A percentile compares a stretch with the other conserved stretches of the same genome.
Evolutionary conservation across 2,329 filamentous ascomycete genomes (phyloP).

Genomic region (Furcasterigmium furcatum): DNA sequence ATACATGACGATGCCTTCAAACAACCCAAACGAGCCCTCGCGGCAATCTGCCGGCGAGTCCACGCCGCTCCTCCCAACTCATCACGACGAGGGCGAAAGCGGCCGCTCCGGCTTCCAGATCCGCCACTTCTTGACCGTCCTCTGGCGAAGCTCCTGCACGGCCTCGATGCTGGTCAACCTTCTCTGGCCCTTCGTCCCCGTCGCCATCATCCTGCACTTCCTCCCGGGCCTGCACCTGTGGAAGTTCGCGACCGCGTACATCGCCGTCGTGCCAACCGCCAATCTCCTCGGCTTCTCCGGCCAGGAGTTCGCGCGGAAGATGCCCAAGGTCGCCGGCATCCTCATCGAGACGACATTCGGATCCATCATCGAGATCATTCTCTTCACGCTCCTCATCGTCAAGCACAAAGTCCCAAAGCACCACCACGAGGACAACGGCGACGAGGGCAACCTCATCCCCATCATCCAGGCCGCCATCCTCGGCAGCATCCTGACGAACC

Average conservation of each 20-base stretch:
- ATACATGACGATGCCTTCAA: neutral
- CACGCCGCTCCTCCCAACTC: constrained; percentile 24
- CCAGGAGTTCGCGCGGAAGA: constrained; percentile 61
- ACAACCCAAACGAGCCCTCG: neutral
- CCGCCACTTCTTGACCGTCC: constrained; percentile 35
- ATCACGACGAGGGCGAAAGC: constrained; percentile 37
- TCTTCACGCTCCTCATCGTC: constrained; percentile 61
- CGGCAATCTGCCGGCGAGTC: constrained; percentile 9
- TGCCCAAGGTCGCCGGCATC: constrained; percentile 59
- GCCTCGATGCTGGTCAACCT: constrained; percentile 43
- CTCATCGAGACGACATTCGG: constrained; percentile 51
- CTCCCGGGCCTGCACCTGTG: constrained; percentile 29
- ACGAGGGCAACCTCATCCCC: constrained; percentile 39
- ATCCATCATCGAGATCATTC: constrained; percentile 64
- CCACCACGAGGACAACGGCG: constrained; percentile 14
- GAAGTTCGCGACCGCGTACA: constrained; percentile 44
- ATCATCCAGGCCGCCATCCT: constrained; percentile 69
- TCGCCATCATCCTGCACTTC: constrained; percentile 39
- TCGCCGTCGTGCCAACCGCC: constrained; percentile 46
- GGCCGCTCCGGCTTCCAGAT: constrained; percentile 39
- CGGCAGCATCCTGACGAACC: constrained; percentile 65
- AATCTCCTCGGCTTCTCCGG: constrained; percentile 47
- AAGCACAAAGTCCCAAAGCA: constrained; percentile 17
- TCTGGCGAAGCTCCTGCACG: constrained; percentile 38
- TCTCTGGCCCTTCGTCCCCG: constrained; percentile 44